Base-by-base conservation (phyloP, 345 rosid species). In the Euphorbia pulcherrima region DNA sequence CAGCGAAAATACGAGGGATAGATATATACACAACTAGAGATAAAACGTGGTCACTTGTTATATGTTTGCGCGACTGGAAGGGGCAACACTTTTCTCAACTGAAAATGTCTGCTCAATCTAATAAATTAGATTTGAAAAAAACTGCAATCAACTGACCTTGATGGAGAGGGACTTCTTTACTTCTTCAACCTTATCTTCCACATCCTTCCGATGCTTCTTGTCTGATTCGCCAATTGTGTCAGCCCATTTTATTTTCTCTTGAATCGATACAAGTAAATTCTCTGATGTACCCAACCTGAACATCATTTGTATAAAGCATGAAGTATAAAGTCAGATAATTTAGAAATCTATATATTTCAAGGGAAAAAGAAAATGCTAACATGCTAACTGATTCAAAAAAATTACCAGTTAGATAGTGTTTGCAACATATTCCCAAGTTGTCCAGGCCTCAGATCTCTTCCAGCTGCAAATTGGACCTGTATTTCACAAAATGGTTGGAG, bases 231-330 rank as follows among this genome's bases (percentile, higher is more conserved):
- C 86, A 96, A 86, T 92, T n/a, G 74, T 76, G 81, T 95, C 99
- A 35, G 97, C 99, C 99, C 99, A 95, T 74, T 92, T 95, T 66
- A 95, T 88, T 85, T 88, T 92, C 80, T 95, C 97, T 84, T 92
- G 97, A 81, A 95, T 90, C 10, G 97, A 77, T 41, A 81, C 74
- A 23, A 95, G 97, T 62, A 92, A 84, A 77, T 80, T 83, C 65
- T 92, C 97, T 56, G 99, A 95, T 5, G 97, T 86, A 60, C 73
- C 72, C 86, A 92, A 78, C 99, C 99, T 95, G 67, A 55, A 37
- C 9, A 64, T 28, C 56, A 37, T 14, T 17, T 28, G 16, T 11
- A 20, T 54, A 54, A 9, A 8, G 16, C 3, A 20, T 54, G 26
- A 9, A 8, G 14, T 23, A 30, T 21, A 54, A 54, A 54, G 29